Conservation (phyloP, 371 early-diverging fungal genomes). For the Mucor indicus region DNA sequence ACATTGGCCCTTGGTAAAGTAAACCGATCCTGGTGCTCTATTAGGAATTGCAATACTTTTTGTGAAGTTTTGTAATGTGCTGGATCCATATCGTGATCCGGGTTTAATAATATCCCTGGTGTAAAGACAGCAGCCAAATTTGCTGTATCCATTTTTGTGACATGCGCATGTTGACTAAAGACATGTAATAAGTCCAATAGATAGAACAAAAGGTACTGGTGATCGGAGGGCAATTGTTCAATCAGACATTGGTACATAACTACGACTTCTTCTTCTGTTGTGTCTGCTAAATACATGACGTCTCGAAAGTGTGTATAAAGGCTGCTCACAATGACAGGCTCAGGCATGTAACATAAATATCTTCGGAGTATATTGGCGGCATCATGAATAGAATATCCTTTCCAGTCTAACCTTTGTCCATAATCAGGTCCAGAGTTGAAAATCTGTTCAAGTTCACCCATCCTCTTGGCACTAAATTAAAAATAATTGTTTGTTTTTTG, state of each 20-base stretch:
- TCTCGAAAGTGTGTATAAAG: constrained; percentile 59
- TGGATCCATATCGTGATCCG: constrained; percentile 48
- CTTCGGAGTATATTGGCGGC: constrained; percentile 59
- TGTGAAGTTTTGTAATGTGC: constrained; percentile 51
- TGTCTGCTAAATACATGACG: constrained; percentile 39
- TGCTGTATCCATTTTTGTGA: constrained; percentile 27
- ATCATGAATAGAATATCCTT: constrained; percentile 59
- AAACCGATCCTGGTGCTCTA: constrained; percentile 44
- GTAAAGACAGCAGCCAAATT: constrained; percentile 63
- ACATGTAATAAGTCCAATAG: constrained; percentile 55
- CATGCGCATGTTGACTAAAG: constrained; percentile 46
- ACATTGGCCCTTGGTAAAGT: too few relatives aligned
- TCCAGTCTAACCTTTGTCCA: constrained; percentile 58
- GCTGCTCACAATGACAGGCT: constrained; percentile 56
- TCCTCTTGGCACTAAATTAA: constrained; percentile 58
- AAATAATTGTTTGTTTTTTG: neutral
- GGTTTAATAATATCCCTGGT: constrained; percentile 54
- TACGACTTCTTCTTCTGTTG: constrained; percentile 29
- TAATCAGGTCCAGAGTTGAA: constrained; percentile 57
- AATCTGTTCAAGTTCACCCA: constrained; percentile 56
- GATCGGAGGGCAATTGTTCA: constrained; percentile 48
- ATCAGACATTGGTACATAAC: constrained; percentile 50
- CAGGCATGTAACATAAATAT: constrained; percentile 60
- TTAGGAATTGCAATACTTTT: constrained; percentile 46
- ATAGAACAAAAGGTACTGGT: constrained; percentile 62